These are phyloP conservation scores for Sporothrix protearum DNA, from an alignment of 2,329 filamentous ascomycete species.

Conservation along the genomic window DNA sequence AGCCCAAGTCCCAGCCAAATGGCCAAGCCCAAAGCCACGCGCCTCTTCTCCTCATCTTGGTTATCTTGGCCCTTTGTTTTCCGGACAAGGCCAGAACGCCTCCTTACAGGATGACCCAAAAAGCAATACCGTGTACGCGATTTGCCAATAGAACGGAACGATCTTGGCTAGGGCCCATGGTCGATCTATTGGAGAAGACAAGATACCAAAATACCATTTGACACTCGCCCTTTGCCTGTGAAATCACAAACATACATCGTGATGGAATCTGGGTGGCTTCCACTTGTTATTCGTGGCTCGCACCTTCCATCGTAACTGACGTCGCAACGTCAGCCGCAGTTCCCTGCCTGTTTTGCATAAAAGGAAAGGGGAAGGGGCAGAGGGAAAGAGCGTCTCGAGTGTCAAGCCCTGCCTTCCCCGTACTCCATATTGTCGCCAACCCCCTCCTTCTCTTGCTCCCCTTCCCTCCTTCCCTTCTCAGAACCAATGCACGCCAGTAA, in stretches of 20 bases:
- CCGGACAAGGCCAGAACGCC: not conserved
- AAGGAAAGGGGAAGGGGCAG: not conserved
- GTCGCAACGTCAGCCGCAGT: not conserved
- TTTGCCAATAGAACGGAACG: not conserved
- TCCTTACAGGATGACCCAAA: not conserved
- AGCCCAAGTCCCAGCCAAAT: not conserved
- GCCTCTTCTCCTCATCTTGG: not conserved
- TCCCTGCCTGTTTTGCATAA: conserved; percentile 11
- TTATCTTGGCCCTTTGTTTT: not conserved
- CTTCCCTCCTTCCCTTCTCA: conserved; percentile 1
- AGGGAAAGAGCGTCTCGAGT: not conserved
- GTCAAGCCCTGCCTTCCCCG: not conserved
- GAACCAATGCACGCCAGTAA: conserved; percentile 9
- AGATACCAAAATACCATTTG: not conserved
- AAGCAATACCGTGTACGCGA: not conserved
- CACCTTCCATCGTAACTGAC: not conserved
- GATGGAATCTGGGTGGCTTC: not conserved
- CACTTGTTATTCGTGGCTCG: not conserved
- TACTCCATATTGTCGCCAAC: conserved; percentile 8
- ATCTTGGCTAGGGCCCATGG: not conserved
- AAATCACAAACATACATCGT: not conserved
- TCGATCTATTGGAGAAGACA: not conserved
- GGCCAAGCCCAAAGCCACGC: conserved; percentile 11
- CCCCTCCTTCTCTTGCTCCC: not conserved
- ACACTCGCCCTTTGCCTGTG: not conserved